Evolutionary conservation across 768 basidiomycete species (phyloP).

Genomic region (Suillus clintonianus): DNA sequence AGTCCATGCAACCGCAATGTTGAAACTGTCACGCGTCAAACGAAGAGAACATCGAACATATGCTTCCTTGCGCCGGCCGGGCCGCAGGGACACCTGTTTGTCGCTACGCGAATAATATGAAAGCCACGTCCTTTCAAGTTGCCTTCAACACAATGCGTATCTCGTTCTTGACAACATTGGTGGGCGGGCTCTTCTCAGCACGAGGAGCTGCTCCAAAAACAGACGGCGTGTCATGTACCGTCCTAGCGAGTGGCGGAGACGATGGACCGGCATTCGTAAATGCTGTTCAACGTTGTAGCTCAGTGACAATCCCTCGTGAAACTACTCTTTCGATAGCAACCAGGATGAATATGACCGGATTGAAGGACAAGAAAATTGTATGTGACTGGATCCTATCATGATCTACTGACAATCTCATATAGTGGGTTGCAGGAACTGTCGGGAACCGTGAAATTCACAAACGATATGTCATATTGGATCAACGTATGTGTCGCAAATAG

Average conservation of each 20-base stretch:
- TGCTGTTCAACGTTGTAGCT: constrained; percentile 43
- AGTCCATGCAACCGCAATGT: not conserved
- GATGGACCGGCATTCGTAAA: constrained; percentile 50
- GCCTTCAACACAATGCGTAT: not conserved
- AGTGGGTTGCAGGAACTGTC: constrained; percentile 41
- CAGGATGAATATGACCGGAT: constrained; percentile 54
- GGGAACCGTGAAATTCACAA: constrained; percentile 53
- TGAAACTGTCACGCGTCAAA: not conserved
- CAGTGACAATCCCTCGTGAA: constrained; percentile 43
- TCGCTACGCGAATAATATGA: not conserved
- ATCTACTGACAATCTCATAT: not conserved
- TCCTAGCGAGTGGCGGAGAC: constrained; percentile 48
- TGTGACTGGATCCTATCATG: constrained; percentile 10
- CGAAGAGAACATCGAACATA: not conserved
- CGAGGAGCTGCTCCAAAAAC: not conserved
- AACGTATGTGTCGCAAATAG: constrained; percentile 32
- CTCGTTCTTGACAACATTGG: not conserved
- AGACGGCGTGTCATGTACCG: constrained; percentile 36
- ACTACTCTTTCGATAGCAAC: constrained; percentile 54
- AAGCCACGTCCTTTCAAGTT: not conserved
- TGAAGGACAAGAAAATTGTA: constrained; percentile 52
- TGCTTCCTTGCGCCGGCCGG: not conserved
- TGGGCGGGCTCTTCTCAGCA: not conserved
- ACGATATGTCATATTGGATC: constrained; percentile 55
- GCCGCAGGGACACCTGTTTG: not conserved